Evolutionary conservation across 2,329 filamentous ascomycete genomes (phyloP), one percentile per base, ranked within the genome.

Genomic region (Parafenestella ontariensis): DNA sequence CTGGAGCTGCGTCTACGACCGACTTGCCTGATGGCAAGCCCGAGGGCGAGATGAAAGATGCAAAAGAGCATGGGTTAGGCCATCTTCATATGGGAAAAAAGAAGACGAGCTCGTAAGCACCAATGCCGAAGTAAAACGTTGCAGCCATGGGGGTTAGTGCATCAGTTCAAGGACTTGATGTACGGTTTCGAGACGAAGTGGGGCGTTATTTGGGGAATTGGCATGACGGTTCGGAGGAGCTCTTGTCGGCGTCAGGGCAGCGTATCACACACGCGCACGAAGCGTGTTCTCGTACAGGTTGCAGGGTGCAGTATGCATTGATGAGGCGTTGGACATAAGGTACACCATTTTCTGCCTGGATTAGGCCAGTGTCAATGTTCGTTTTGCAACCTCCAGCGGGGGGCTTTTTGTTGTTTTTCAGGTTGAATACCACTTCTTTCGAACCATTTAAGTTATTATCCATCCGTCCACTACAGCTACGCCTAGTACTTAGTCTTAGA

Each of bases 1-100:
- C 66, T 24, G 64, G 63, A 8, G 63, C 64, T n/a, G 63, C 76
- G 10, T 71, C 71, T 0, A 80, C 78, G 1, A 61, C 68, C n/a
- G 73, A 77, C n/a, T 65, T 80, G 3, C 78, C 79, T 0, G 78
- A 69, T 33, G 78, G 79, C 2, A 64, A 65, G 21, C 75, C 77
- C 10, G 76, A 79, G 56, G 64, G 69, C 7, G 68, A 80, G 42
- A 65, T 77, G 63, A 70, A 75, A 45, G 66, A 68, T 18, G 65
- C 68, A 1, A 74, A 72, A 18, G 70, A 73, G 41, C 74, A 76
- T 54, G 50, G 47, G 3, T 42, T 76, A 20, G 71, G 71, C 2
- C 72, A 75, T 51, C 39, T 75, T 43, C 61, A 62, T 17, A 64
- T 62, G 31, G 62, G 57, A 21, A 63, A 56, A 48, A 58, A 58